These are phyloP conservation scores for Linum usitatissimum DNA, from an alignment of 345 rosid genomes.

Conservation along the genomic window DNA sequence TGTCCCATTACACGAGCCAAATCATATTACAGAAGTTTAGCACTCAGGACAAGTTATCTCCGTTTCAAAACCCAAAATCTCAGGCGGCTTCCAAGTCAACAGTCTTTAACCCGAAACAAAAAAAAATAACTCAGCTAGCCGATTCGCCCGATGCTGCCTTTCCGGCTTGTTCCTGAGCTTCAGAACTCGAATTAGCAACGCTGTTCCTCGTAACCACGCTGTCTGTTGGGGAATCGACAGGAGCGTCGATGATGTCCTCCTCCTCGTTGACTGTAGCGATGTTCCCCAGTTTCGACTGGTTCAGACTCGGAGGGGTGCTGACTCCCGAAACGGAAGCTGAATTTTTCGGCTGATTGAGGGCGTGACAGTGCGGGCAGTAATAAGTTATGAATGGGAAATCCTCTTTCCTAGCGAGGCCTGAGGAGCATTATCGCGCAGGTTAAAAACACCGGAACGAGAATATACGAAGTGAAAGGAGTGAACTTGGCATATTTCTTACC, in stretches of 20 bases:
- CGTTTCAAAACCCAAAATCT: not conserved
- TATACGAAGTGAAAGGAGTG: too few species aligned
- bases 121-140: not conserved
- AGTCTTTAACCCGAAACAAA: not conserved
- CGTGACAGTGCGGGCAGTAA: slow-evolving; percentile 85
- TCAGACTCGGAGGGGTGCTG: slow-evolving; percentile 4
- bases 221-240: not conserved
- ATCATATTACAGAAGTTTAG: not conserved
- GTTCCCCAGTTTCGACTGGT: not conserved
- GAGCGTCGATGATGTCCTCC: not conserved
- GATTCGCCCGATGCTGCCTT: not conserved
- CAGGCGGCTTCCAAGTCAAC: not conserved
- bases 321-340: not conserved
- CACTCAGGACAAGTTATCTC: not conserved
- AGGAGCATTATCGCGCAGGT: not conserved
- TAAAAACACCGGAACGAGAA: not conserved
- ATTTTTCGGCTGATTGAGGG: slow-evolving; percentile 59
- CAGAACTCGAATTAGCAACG: not conserved
- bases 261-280: not conserved
- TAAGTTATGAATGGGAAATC: slow-evolving; percentile 70
- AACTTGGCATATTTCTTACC: slow-evolving; percentile 34
- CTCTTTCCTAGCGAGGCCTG: slow-evolving; percentile 86
- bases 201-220: not conserved
- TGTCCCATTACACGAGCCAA: not conserved
- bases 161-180: not conserved